phyloP scores from a whole-genome alignment of 192 early-diverging fungal genomes.

The Entrophospora sp. region DNA sequence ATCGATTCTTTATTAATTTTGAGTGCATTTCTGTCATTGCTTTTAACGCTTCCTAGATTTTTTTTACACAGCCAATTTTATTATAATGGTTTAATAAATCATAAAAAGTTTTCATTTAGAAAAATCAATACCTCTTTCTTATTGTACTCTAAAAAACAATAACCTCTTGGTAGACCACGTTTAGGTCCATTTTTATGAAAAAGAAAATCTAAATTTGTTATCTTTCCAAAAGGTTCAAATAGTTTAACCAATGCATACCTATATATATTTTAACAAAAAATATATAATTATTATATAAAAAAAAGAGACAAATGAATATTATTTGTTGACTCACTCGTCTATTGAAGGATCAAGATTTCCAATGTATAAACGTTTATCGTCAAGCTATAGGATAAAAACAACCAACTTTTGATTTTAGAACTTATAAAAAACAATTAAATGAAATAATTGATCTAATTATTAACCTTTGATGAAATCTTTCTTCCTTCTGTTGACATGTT shows the following conservation, averaged over 20 bases:
- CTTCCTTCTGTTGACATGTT: no score
- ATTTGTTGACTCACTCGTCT: constrained; percentile 42
- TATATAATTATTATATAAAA: neutral
- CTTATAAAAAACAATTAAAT: no score
- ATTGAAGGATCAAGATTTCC: constrained; percentile 54
- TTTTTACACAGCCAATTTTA: no score
- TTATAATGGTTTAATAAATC: neutral
- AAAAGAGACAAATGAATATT: neutral
- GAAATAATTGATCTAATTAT: no score
- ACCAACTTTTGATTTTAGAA: no score
- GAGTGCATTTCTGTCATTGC: constrained; percentile 48
- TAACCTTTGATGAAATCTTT: no score
- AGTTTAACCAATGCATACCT: constrained; percentile 54
- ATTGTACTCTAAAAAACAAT: constrained; percentile 57
- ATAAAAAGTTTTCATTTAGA: no score
- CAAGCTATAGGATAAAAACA: no score
- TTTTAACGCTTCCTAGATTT: constrained; percentile 35
- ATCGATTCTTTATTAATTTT: constrained; percentile 38
- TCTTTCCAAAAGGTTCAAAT: constrained; percentile 55
- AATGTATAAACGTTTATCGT: constrained; percentile 51
- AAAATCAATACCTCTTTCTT: constrained; percentile 30
- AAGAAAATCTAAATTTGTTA: constrained; percentile 53
- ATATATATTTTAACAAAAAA: neutral
- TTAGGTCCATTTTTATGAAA: constrained; percentile 57
- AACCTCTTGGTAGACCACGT: constrained; percentile 56